Evolutionary conservation across 352 stramenopile genomes (phyloP), one percentile per base, ranked within the genome.

Genomic region (Phytophthora macrochlamydospora): DNA sequence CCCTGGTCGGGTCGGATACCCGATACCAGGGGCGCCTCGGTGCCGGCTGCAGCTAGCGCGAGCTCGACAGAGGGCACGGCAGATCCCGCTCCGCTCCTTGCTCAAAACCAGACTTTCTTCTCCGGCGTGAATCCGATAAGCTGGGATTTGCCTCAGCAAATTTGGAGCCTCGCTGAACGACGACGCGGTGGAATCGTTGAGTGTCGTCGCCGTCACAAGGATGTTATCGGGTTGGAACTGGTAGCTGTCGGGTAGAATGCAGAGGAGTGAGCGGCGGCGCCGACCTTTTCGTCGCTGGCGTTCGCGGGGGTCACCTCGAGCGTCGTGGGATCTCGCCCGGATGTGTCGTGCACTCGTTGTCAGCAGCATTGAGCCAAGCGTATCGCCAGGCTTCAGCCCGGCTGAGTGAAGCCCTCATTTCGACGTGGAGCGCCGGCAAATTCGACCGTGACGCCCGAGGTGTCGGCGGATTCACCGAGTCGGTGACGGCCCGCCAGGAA

Each of bases 381-480:
- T 58, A 55, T 55, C 49, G 63, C 61, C 63, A 71, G 63, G 63
- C 57, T 71, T 67, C 64, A 59, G n/a, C 63, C 62, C 63, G 32
- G 56, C 58, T 32, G 44, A 51, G 29, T 44, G 30, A 30, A 33
- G 14, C 12, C 7, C 43, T 40, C 6, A 11, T 40, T 11, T 40
- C 9, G 35, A 6, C 18, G 3, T 49, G 43, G 43, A 49, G 14
- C 43, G 43, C 43, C 43, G 14, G 43, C 43, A 49, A 49, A 24
- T 6, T 7, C 4, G 14, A 28, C 8, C 7, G 43, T 49, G 43
- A 49, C 43, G 13, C 43, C 13, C 8, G 43, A 3, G 14, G 43
- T 24, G 43, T 18, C 43, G 43, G 43, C 18, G 33, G 28, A 45
- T 45, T 33, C 38, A 45, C 40, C 52, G 49, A 53, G 31, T 38